These are phyloP conservation scores for Heliamphora pulchella DNA, from an alignment of 179 eudicot genomes.

Conservation along the genomic window DNA sequence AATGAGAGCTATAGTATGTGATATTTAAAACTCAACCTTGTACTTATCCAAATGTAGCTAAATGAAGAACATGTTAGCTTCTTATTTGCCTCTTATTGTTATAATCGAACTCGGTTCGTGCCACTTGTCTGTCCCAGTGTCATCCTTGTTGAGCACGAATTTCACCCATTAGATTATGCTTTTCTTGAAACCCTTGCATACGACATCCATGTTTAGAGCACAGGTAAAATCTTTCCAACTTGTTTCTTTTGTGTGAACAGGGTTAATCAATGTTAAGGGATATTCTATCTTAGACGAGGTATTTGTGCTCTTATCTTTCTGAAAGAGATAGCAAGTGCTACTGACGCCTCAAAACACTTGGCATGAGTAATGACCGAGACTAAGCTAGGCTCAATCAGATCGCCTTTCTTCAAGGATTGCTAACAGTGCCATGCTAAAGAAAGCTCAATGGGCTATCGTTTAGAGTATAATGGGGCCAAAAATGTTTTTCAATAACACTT, in stretches of 20 bases:
- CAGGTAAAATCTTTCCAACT: not conserved
- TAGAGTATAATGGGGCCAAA: too few relatives aligned
- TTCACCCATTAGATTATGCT: not conserved
- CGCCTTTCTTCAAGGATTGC: not conserved
- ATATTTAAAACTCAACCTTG: constrained; percentile 4
- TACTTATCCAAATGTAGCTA: not conserved
- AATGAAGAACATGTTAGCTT: not conserved
- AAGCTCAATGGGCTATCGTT: too few relatives aligned
- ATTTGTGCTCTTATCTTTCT: not conserved
- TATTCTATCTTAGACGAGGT: not conserved
- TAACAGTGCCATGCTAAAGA: too few relatives aligned
- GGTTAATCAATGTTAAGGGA: not conserved
- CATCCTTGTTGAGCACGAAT: not conserved
- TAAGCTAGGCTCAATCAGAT: not conserved
- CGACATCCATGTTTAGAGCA: not conserved
- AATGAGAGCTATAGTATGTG: constrained; percentile 89
- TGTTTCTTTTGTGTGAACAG: not conserved
- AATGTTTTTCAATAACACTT: too few relatives aligned
- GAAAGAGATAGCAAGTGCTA: constrained; percentile 3
- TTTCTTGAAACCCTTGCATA: not conserved
- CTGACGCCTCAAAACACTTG: not conserved
- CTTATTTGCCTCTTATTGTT: not conserved
- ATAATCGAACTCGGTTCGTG: not conserved
- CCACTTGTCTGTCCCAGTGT: not conserved
- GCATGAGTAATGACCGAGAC: not conserved